These are phyloP conservation scores for Dianthus caryophyllus DNA, from an alignment of 148 eudicot species.

Conservation along the genomic window DNA sequence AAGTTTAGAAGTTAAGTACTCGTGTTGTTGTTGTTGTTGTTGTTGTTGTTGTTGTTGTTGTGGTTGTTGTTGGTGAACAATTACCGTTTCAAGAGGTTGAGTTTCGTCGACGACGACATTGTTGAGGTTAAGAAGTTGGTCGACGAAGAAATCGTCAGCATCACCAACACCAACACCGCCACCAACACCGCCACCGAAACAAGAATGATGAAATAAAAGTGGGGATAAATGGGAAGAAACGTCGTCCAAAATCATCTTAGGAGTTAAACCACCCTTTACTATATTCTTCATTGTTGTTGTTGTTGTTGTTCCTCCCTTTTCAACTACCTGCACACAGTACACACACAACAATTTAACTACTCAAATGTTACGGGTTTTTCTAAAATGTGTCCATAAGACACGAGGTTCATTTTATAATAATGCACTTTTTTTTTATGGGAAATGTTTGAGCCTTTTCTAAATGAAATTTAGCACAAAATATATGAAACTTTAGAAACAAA, in stretches of 20 bases:
- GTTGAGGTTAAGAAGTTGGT: slow-evolving; percentile 46
- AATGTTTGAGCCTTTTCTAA: not conserved
- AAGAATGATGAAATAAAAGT: not conserved
- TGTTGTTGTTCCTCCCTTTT: slow-evolving; percentile 12
- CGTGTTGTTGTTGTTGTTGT: not conserved
- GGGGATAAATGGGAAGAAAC: slow-evolving; percentile 3
- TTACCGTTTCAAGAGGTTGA: not conserved
- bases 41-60: not conserved
- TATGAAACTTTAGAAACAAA: not conserved
- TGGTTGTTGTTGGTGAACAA: slow-evolving; percentile 4
- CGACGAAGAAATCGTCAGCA: slow-evolving; percentile 44
- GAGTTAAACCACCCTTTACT: not conserved
- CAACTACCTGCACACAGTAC: not conserved
- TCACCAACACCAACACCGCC: slow-evolving; percentile 12
- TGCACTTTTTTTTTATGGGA: too few species aligned
- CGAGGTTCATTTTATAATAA: too few species aligned
- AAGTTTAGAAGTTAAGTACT: slow-evolving; percentile 15
- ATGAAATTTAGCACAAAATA: not conserved
- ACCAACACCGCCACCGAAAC: not conserved
- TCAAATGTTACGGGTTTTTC: too few species aligned
- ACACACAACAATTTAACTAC: not conserved
- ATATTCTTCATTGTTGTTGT: slow-evolving; percentile 15
- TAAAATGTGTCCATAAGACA: too few species aligned
- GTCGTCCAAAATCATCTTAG: slow-evolving; percentile 20
- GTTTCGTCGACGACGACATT: slow-evolving; percentile 15